Evolutionary conservation across 208 protist genomes (phyloP), one percentile per base, ranked within the genome.

Genomic region (Balamuthia mandrillaris): DNA sequence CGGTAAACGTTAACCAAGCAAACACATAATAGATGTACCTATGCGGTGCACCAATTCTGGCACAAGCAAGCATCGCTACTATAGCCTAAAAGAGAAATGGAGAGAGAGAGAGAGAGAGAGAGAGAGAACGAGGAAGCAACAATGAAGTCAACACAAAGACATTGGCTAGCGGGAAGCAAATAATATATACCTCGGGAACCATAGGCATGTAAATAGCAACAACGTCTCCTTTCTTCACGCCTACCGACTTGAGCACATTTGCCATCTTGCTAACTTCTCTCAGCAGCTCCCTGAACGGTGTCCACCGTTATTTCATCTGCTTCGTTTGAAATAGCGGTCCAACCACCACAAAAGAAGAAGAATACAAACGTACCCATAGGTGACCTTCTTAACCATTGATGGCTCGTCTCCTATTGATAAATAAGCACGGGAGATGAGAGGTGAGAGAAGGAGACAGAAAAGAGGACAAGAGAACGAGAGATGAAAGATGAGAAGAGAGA

Each of bases 151-250:
- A n/a, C n/a, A n/a, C n/a, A n/a, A n/a, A n/a, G n/a, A n/a, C n/a
- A n/a, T n/a, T n/a, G 7, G 68, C 68, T 9, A 42, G 58, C 18
- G 68, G 45, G 10, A 78, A 35, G 4, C 52, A 49, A 31, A 78
- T 49, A 16, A 95, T 88, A 31, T 88, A 89, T 24, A 94, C 89
- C 44, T 98, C 95, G 14, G 96, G 93, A 35, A 97, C 95, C 94
- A 98, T 98, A 24, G 98, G 97, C 52, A 99, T 90, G 91, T 99
- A 99, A 16, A 99, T 92, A 9, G 91, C 91, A 2, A 99, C 97
- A 0, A 51, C 49, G 85, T 98, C 96, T 24, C 97, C 96, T 84
- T 96, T 97, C 14, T 87, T 75, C 9, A 98, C 88, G 44, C 95
- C 95, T 33, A 92, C 68, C 7, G 84, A 75, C 85, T 92, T 94